Evolutionary conservation across 2,329 filamentous ascomycete genomes (phyloP), one percentile per base, ranked within the genome.

Genomic region (Truncatella angustata): DNA sequence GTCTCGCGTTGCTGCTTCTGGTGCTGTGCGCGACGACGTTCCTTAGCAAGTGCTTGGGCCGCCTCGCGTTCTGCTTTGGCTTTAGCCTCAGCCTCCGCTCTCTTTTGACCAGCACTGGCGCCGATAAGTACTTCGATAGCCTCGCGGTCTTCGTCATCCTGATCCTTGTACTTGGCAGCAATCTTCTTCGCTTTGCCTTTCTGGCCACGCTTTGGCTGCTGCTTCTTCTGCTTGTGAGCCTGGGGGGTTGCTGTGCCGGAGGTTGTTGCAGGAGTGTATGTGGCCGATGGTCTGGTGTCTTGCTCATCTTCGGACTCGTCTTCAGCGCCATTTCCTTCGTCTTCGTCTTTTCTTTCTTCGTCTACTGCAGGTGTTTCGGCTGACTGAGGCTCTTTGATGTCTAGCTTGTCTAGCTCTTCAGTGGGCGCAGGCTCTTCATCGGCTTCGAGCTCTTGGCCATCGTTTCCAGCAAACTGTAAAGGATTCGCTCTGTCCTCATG

Each of bases 141-240:
- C 5, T 81, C 82, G 11, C 91, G 90, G 64, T 99, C 94, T 70
- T 96, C 93, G 51, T 96, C 91, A 61, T 97, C 93, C 76, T 97
- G 94, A 61, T 95, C 77, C 42, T 88, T 93, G 72, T 99, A 99
- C 68, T 96, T 97, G 53, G 83, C 76, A 3, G 90, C 90, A 2
- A 90, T 85, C 69, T 94, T 96, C 75, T 95, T 96, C 39, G 86
- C 85, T 67, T 96, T 96, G 54, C 80, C 81, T 53, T 83, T 85
- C 68, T 95, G 91, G 26, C 91, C 91, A 52, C 92, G 85, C 66
- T 85, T 88, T 28, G 69, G 62, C 52, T 69, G 77, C 32, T 66
- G 60, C 64, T 77, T 82, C 68, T 76, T 78, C 65, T 53, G 49
- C 70, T 59, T 54, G 70, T 49, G 61, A 24, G 55, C 61, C 50